Conservation (phyloP, 2,329 filamentous ascomycete species). For the Chaetomiaceae sp. region DNA sequence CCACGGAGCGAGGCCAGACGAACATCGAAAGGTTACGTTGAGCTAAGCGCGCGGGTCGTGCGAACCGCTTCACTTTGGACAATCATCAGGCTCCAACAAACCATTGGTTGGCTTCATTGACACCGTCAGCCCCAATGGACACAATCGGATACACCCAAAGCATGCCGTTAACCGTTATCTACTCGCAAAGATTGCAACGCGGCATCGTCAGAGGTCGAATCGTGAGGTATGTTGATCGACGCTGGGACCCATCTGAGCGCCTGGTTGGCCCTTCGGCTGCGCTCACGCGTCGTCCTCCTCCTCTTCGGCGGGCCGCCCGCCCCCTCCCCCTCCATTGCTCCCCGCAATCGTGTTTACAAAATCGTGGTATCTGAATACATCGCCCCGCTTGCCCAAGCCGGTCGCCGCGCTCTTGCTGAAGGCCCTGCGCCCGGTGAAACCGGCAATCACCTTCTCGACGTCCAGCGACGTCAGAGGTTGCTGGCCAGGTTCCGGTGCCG, state of each 20-base stretch:
- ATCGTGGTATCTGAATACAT: slow-evolving; percentile 90
- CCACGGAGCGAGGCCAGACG: no score
- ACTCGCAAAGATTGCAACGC: no score
- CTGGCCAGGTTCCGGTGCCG: slow-evolving; percentile 68
- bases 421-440: slow-evolving; percentile 76
- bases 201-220: background rate
- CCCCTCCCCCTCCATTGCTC: slow-evolving; percentile 36
- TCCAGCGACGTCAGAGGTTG: slow-evolving; percentile 61
- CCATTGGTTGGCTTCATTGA: no score
- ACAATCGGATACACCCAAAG: slow-evolving; percentile 4
- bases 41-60: no score
- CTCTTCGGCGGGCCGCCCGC: slow-evolving; percentile 28
- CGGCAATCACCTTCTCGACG: slow-evolving; percentile 79
- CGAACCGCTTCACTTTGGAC: no score
- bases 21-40: no score
- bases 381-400: slow-evolving; percentile 60
- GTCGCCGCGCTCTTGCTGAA: slow-evolving; percentile 61
- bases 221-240: slow-evolving; percentile 2
- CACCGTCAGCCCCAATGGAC: no score
- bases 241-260: background rate
- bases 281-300: slow-evolving; percentile 21
- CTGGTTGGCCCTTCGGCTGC: background rate
- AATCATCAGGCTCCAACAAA: no score
- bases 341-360: slow-evolving; percentile 71
- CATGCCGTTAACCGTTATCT: background rate